phyloP scores from a whole-genome alignment of 306 rosid species.

The Pterocarpus macrocarpus region DNA sequence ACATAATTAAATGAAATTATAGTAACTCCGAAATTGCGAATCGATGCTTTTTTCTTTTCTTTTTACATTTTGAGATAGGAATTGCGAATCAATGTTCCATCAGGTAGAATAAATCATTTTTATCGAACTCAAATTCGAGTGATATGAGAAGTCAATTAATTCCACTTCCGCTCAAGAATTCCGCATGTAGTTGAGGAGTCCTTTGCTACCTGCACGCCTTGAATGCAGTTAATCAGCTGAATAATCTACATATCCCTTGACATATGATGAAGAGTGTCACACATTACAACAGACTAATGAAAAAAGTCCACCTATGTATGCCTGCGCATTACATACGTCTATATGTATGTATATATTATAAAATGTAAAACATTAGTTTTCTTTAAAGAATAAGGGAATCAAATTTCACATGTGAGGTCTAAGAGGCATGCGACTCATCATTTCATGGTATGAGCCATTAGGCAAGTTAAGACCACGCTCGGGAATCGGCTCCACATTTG shows the following conservation, averaged over 20 bases:
- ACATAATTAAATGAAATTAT: neutral
- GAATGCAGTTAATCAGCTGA: conserved; percentile 32
- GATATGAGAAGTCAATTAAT: neutral
- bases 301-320: conserved; percentile 49
- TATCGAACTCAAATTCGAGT: neutral
- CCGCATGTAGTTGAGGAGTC: conserved; percentile 10
- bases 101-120: no score
- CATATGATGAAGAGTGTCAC: conserved; percentile 41
- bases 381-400: conserved; percentile 50
- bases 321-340: conserved; percentile 41
- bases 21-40: neutral
- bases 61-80: neutral
- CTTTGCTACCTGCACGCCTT: neutral
- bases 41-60: neutral
- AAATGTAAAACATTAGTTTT: conserved; percentile 46
- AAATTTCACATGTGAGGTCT: conserved; percentile 81
- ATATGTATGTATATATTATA: conserved; percentile 29
- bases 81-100: neutral
- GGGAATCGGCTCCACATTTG: conserved; percentile 73
- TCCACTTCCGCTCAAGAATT: neutral
- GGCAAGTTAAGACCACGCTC: conserved; percentile 68
- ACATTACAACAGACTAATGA: conserved; percentile 25
- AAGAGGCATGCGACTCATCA: conserved; percentile 91
- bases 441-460: conserved; percentile 79
- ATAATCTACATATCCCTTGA: conserved; percentile 47